Evolutionary conservation across 2,329 filamentous ascomycete genomes (phyloP), one percentile per base, ranked within the genome.

Genomic region (Colletotrichum spaethianum): DNA sequence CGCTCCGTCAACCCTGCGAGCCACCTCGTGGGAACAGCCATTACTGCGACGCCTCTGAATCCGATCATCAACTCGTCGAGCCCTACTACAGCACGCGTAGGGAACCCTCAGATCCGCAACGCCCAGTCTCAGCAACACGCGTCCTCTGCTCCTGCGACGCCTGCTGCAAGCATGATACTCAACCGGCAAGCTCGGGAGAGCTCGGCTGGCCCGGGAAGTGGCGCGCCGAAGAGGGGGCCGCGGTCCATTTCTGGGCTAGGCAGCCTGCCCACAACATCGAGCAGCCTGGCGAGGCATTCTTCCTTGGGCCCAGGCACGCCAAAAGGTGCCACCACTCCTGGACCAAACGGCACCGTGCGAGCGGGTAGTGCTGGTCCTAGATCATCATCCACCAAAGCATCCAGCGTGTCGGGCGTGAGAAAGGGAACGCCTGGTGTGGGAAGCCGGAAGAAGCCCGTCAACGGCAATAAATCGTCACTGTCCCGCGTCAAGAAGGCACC

Each of bases 301-400:
- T 92, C 90, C 1, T 83, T 91, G 3, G 90, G 90, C 0, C 90
- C 90, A 0, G 89, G 90, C 36, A 91, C 90, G 3, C 89, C 90
- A 12, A 91, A 92, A 78, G 84, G 72, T 60, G 79, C 56, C 74
- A 75, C 73, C 75, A 73, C 65, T 66, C 75, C 77, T 48, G 79
- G 77, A 9, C 72, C 82, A 20, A 83, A 83, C 40, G 77, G 79
- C 56, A 78, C 82, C 20, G 80, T 80, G 23, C 82, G 86, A 73
- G 87, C 90, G 40, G 90, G 90, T 12, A 92, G 90, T 77, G 89
- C 88, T 7, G 90, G 89, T 0, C 90, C 90, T 1, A 85, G 90
- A 52, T 84, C 87, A 2, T 81, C 77, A 26, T 83, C 83, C 26
- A 82, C 84, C 62, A 90, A 90, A 76, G 82, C 82, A 1, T 79